phyloP scores from a whole-genome alignment of 495 filamentous ascomycete species.

The Thozetella sp. region DNA sequence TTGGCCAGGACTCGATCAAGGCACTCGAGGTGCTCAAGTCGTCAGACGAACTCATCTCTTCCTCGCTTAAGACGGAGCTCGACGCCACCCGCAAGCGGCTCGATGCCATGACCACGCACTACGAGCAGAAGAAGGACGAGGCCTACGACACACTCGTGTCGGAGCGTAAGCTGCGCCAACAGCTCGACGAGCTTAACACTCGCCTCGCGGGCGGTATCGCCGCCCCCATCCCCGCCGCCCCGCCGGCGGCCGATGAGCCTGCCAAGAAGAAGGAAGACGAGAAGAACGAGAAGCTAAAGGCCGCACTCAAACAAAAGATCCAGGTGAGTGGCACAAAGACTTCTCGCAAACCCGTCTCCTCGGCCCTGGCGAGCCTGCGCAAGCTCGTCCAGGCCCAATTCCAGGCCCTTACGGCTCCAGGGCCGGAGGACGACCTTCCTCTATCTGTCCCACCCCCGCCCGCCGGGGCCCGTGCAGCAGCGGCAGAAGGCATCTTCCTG shows the following conservation, averaged over 20 bases:
- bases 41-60: conserved; percentile 51
- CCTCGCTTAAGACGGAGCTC: conserved; percentile 53
- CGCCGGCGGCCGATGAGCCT: neutral
- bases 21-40: conserved; percentile 53
- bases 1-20: conserved; percentile 46
- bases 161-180: conserved; percentile 55
- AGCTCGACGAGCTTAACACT: conserved; percentile 37
- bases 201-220: neutral
- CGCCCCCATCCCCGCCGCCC: neutral
- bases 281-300: conserved; percentile 50
- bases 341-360: neutral
- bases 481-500: neutral
- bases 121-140: conserved; percentile 51
- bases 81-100: conserved; percentile 43
- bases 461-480: neutral
- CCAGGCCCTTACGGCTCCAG: neutral
- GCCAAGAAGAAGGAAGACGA: conserved; percentile 49
- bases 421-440: neutral
- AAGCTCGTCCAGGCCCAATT: neutral
- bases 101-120: conserved; percentile 38
- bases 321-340: conserved; percentile 36
- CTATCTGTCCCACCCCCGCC: too few species aligned
- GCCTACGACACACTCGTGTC: conserved; percentile 50
- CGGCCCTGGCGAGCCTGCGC: neutral
- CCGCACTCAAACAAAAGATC: conserved; percentile 45